Evolutionary conservation across 2,329 filamentous ascomycete species (phyloP).

Genomic region (Pseudogymnoascus destructans): DNA sequence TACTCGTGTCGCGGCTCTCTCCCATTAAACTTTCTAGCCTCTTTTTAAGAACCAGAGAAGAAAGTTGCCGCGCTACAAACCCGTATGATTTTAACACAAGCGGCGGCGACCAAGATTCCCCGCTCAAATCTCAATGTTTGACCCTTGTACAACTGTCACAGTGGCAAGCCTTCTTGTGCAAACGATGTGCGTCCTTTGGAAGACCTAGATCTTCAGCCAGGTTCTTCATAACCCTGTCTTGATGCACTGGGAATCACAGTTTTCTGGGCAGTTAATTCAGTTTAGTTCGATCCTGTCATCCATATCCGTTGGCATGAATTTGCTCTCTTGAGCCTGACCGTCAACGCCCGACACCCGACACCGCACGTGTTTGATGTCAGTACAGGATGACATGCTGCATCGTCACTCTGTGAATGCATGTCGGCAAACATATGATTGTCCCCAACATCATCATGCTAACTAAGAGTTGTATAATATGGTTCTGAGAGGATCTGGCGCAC

Average conservation of each 20-base stretch:
- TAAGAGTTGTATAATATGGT: not conserved
- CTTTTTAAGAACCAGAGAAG: not conserved
- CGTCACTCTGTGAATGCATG: not conserved
- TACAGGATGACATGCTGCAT: not conserved
- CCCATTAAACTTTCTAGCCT: not conserved
- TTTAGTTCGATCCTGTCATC: not conserved
- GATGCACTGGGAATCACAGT: not conserved
- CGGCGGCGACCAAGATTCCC: not conserved
- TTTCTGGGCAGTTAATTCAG: not conserved
- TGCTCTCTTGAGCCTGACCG: not conserved
- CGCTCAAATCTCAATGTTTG: not conserved
- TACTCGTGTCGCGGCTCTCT: not conserved
- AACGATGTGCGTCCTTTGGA: not conserved
- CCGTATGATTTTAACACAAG: not conserved
- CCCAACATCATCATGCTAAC: not conserved
- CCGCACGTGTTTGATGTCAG: not conserved
- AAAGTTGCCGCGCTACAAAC: not conserved
- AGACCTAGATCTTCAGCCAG: not conserved
- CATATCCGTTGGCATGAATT: not conserved
- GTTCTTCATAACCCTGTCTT: not conserved
- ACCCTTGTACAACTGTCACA: not conserved
- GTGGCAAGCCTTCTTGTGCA: slow-evolving; percentile 6
- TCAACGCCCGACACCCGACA: not conserved
- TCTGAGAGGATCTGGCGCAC: not conserved
- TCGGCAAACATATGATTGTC: not conserved